Evolutionary conservation across 305 asterid species (phyloP), one percentile per base, ranked within the genome.

Genomic region (Rubia tinctorum): DNA sequence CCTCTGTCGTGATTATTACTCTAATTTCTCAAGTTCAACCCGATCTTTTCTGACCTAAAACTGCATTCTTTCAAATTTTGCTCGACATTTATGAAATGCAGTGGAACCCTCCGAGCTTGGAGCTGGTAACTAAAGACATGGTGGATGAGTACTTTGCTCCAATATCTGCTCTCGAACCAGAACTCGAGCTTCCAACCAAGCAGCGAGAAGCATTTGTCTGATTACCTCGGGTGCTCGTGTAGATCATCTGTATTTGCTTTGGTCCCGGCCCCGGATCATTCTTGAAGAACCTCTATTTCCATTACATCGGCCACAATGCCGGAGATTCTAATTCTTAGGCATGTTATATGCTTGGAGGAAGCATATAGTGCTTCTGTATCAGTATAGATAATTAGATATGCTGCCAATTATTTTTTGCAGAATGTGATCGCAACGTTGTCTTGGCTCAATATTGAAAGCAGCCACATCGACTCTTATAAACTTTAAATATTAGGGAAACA

Each of bases 91-190:
- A 8, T 20, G 76, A 67, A 56, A 72, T 85, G 88, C 92, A 95
- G 99, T 95, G 99, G 98, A 84, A 85, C 77, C 99, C 97, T 66
- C 99, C 98, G 47, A 95, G 82, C 79, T 84, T 92, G 84, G 94
- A 89, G 69, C 79, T 87, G 49, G 97, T 88, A 79, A 79, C 97
- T 15, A 51, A 86, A 75, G 98, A 95, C 85, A 92, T 95, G 99
- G 92, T 95, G 51, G 97, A 89, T 79, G 83, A 76, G 77, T 95
- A 95, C 80, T 89, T 90, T 47, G 70, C 89, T 56, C 90, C 88
- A 27, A 73, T 89, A 61, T 82, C 89, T 45, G 89, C 91, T 34
- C 69, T 75, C n/a, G 98, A 92, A 83, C 97, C 96, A 67, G 96
- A 92, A 51, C 89, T 95, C 20, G 88, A 90, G 59, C 90, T 95